These are phyloP conservation scores for Backusella circina DNA, from an alignment of 192 early-diverging fungal genomes.

Conservation along the genomic window DNA sequence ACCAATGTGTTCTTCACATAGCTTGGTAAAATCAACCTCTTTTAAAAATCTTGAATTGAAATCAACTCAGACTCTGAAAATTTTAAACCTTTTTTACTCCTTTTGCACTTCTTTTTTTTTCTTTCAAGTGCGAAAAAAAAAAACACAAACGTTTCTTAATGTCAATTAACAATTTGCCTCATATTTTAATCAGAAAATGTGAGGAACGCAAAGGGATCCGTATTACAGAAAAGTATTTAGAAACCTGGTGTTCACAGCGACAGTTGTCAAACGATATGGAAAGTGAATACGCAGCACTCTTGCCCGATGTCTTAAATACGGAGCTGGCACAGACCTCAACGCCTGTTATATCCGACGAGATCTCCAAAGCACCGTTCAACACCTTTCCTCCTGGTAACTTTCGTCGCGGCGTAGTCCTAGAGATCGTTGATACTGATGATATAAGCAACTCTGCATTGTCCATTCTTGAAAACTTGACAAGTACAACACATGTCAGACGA, in stretches of 20 bases:
- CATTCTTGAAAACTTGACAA: background rate
- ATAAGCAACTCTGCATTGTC: background rate
- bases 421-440: background rate
- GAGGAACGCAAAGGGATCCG: background rate
- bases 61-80: background rate
- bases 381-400: background rate
- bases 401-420: background rate
- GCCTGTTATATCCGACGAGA: background rate
- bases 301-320: background rate
- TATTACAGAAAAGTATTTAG: background rate
- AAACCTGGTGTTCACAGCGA: background rate
- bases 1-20: no score
- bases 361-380: background rate
- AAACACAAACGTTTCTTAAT: background rate
- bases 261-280: background rate
- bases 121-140: background rate
- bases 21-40: background rate
- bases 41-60: background rate
- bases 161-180: background rate
- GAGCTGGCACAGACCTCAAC: background rate
- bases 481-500: background rate
- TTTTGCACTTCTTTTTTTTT: background rate
- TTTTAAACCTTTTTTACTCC: background rate
- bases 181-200: background rate
- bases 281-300: background rate